These are phyloP conservation scores for Adansonia digitata DNA, from an alignment of 345 rosid genomes.

Conservation along the genomic window DNA sequence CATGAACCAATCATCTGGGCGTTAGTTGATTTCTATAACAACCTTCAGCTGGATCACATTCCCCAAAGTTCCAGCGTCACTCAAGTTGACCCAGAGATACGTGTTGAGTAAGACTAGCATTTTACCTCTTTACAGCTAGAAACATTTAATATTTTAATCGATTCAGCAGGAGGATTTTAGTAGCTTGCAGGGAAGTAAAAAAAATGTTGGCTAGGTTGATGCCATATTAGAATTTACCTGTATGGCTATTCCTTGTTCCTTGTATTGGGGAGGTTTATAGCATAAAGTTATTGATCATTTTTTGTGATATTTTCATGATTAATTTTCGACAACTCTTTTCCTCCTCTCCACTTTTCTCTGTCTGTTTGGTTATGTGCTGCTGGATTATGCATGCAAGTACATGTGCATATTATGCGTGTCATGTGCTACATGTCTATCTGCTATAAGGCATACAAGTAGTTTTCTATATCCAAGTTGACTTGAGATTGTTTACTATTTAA, in stretches of 20 bases:
- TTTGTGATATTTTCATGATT: not conserved
- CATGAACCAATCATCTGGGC: conserved; percentile 99
- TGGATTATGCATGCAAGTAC: not conserved
- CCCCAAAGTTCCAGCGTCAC: conserved; percentile 66
- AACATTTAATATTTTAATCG: not conserved
- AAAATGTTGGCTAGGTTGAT: not conserved
- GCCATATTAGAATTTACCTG: not conserved
- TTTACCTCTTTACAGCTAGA: not conserved
- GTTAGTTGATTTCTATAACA: conserved; percentile 63
- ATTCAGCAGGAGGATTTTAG: not conserved
- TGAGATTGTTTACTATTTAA: not conserved
- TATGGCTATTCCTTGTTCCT: not conserved
- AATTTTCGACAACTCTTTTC: conserved; percentile 1
- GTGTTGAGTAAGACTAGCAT: conserved; percentile 55
- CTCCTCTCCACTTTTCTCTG: not conserved
- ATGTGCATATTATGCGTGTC: not conserved
- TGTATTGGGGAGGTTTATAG: not conserved
- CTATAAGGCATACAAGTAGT: not conserved
- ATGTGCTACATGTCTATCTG: not conserved
- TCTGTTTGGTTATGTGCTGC: not conserved
- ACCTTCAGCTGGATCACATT: conserved; percentile 73
- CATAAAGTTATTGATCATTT: not conserved
- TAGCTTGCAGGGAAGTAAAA: not conserved
- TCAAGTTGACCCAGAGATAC: conserved; percentile 96
- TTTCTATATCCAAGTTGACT: conserved; percentile 3